These are phyloP conservation scores for Melastoma malabathricum DNA, from an alignment of 345 rosid genomes.

Conservation along the genomic window DNA sequence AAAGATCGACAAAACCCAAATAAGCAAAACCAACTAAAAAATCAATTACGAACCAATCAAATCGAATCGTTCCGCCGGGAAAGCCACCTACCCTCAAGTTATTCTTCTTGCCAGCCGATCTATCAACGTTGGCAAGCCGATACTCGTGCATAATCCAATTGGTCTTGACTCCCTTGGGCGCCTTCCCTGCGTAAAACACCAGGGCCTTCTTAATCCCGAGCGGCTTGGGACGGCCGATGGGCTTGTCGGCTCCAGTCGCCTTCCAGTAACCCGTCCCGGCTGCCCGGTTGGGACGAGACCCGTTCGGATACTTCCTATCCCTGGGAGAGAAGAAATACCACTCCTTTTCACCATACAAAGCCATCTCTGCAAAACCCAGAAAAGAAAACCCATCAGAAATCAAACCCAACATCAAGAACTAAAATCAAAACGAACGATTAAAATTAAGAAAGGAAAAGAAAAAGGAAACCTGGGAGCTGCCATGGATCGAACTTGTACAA, in stretches of 20 bases:
- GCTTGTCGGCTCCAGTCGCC: conserved; percentile 92
- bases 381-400: neutral
- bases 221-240: conserved; percentile 64
- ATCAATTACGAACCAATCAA: neutral
- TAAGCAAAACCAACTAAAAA: neutral
- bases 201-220: conserved; percentile 78
- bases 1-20: neutral
- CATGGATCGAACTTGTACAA: conserved; percentile 82
- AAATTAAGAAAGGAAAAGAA: neutral
- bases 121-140: conserved; percentile 71
- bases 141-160: conserved; percentile 99
- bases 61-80: neutral
- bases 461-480: conserved; percentile 60
- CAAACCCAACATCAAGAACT: neutral
- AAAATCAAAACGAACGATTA: neutral
- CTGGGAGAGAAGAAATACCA: conserved; percentile 90
- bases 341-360: conserved; percentile 76
- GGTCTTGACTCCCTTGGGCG: conserved; percentile 71
- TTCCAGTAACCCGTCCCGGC: conserved; percentile 88
- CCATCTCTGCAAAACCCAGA: conserved; percentile 34
- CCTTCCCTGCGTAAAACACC: conserved; percentile 82
- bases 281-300: conserved; percentile 75
- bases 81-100: conserved; percentile 39
- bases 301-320: conserved; percentile 85
- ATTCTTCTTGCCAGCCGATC: conserved; percentile 52